Evolutionary conservation across 192 early-diverging fungal genomes (phyloP), one percentile per base, ranked within the genome.

Genomic region (Coemansia sp.): DNA sequence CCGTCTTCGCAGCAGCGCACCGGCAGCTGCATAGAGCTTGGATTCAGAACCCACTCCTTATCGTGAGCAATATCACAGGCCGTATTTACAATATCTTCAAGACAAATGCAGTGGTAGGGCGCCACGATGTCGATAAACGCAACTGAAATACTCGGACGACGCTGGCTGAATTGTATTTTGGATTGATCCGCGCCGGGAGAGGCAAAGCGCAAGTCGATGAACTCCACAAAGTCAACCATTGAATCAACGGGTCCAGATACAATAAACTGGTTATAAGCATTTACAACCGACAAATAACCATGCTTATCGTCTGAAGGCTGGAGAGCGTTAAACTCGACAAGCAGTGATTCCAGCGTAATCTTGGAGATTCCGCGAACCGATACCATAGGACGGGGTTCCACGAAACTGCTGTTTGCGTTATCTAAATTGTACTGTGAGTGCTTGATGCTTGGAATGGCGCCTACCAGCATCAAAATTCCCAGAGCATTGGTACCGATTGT

Each of bases 1-100:
- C 93, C 95, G 63, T 86, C 85, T 60, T 94, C 85, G 37, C 90
- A 90, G 40, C 91, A 84, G 58, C 84, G 90, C 55, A 98, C 90
- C 10, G 91, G 88, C 40, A 81, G 42, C 15, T 64, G 57, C 72
- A 81, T 64, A 26, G 31, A 55, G 0, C 17, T 12, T n/a, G 65
- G 12, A 12, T 59, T 47, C 17, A 81, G 48, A 0, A 51, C 9
- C 78, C 78, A 81, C 6, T 25, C 3, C 55, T 81, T 81, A 2
- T 75, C 59, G 3, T 20, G 17, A 0, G 62, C 66, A 21, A 62
- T 15, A 15, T 26, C 54, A 2, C 21, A 19, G 1, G 60, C 56
- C 19, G n/a, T 17, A 0, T 57, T 58, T 2, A 62, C 50, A 0
- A 50, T 11, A 0, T 37, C 20, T 2, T 65, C 37, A 10, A 77